Evolutionary conservation across 768 basidiomycete genomes (phyloP).

Genomic region (Plicaturopsis crispa): DNA sequence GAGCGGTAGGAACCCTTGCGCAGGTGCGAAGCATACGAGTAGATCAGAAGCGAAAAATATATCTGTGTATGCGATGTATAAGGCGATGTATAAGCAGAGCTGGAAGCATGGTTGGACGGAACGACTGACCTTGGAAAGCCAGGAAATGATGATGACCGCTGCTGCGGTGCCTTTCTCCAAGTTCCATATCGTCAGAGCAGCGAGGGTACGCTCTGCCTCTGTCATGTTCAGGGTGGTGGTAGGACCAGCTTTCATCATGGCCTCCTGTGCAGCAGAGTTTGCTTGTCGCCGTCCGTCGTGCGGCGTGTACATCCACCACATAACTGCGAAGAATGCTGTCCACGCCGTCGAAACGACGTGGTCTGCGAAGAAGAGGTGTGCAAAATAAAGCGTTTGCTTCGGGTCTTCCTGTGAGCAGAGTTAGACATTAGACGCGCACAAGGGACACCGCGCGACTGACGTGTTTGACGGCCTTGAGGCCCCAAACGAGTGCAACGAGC

Average conservation of each 20-base stretch:
- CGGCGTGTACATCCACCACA: constrained; percentile 88
- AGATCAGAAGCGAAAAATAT: constrained; percentile 85
- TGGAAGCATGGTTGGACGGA: too few relatives aligned
- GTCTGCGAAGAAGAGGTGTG: constrained; percentile 88
- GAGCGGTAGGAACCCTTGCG: constrained; percentile 86
- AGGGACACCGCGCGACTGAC: constrained; percentile 36
- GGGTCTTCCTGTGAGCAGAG: constrained; percentile 69
- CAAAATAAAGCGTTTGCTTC: constrained; percentile 77
- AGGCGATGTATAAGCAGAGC: constrained; percentile 2
- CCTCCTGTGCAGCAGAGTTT: constrained; percentile 86
- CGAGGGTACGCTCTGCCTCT: constrained; percentile 54
- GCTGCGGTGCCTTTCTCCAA: constrained; percentile 81
- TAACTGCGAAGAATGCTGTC: constrained; percentile 86
- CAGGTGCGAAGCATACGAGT: constrained; percentile 90
- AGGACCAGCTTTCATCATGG: constrained; percentile 61
- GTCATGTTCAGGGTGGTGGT: constrained; percentile 47
- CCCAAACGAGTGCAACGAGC: constrained; percentile 79
- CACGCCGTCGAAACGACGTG: constrained; percentile 85
- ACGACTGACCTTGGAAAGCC: constrained; percentile 74
- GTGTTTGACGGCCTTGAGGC: constrained; percentile 75
- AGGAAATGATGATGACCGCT: constrained; percentile 71
- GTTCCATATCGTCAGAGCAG: constrained; percentile 83
- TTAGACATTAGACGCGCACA: constrained; percentile 5
- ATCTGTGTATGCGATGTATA: constrained; percentile 54
- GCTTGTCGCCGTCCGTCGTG: constrained; percentile 80